Evolutionary conservation across 2,329 filamentous ascomycete species (phyloP).

Genomic region (Zymoseptoria crescenta): DNA sequence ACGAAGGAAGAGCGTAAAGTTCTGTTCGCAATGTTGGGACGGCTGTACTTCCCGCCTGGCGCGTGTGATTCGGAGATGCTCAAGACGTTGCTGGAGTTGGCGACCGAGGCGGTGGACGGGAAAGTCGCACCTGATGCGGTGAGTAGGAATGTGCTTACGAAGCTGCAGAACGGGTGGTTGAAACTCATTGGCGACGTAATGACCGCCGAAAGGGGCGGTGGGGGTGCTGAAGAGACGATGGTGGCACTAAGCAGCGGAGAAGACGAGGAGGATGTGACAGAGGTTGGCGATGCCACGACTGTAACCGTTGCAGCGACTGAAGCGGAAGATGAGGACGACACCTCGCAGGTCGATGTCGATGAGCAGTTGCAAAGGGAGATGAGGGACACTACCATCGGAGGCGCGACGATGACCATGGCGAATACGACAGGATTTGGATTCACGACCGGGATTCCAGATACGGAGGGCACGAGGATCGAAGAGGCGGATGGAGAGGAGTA

Average conservation of each 20-base stretch:
- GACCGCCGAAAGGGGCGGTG: constrained; percentile 27
- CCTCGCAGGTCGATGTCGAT: constrained; percentile 11
- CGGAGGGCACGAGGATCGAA: constrained; percentile 28
- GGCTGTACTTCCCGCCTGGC: constrained; percentile 65
- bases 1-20: constrained; percentile 80
- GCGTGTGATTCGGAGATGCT: constrained; percentile 26
- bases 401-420: background rate
- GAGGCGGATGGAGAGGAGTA: constrained; percentile 21
- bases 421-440: constrained; percentile 13
- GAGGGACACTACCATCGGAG: constrained; percentile 20
- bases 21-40: constrained; percentile 68
- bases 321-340: constrained; percentile 18
- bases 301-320: constrained; percentile 2
- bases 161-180: constrained; percentile 43
- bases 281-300: constrained; percentile 11
- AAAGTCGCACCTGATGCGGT: constrained; percentile 46
- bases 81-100: constrained; percentile 38
- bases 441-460: constrained; percentile 28
- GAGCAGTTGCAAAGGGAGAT: constrained; percentile 21
- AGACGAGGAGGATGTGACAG: constrained; percentile 6
- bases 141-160: constrained; percentile 47
- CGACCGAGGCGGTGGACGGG: constrained; percentile 41
- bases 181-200: constrained; percentile 44
- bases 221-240: constrained; percentile 25
- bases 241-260: constrained; percentile 3